Evolutionary conservation across 345 rosid species (phyloP), one percentile per base, ranked within the genome.

Genomic region (Turnera subulata): DNA sequence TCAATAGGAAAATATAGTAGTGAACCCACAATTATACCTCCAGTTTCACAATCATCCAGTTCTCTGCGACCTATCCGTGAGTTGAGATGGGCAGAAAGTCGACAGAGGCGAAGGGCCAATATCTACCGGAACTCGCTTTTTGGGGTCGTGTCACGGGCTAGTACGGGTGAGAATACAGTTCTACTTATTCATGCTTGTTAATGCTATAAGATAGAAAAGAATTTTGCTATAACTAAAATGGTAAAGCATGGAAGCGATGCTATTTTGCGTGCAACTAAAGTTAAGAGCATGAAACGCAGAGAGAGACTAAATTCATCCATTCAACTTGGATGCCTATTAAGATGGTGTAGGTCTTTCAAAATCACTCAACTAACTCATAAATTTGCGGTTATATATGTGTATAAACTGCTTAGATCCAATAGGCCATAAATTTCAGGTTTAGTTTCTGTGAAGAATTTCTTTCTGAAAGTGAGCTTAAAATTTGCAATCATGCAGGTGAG

Each of bases 141-240:
- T 21, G 98, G 92, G 35, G 46, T 91, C 26, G 74, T 91, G 67
- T 79, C 95, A 46, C 94, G 83, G 50, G 88, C 88, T 25, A 80
- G 61, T 60, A 46, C 80, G 1, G 88, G 89, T 83, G 52, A 63
- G 63, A 35, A 23, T 55, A 14, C 45, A 14, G 32, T 19, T 19
- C 13, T 13, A 38, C 24, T 50, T 52, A 6, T 14, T 18, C 19
- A 43, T 21, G 45, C 42, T 42, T 11, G 1, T 37, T 14, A 39
- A 25, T 18, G 22, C 21, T 4, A 23, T 17, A 2, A 25, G 16
- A 48, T 24, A 48, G 6, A 21, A 22, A 44, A 18, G 38, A 46
- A 23, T 38, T 24, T 9, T 4, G 22, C 33, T 53, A 15, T 20
- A n/a, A n/a, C n/a, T n/a, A n/a, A n/a, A n/a, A n/a, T n/a, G n/a